A percentile compares a stretch with the other conserved stretches of the same genome.
These are phyloP conservation scores for Penicillium brasilianum DNA, from an alignment of 2,329 filamentous ascomycete species.

Conservation along the genomic window DNA sequence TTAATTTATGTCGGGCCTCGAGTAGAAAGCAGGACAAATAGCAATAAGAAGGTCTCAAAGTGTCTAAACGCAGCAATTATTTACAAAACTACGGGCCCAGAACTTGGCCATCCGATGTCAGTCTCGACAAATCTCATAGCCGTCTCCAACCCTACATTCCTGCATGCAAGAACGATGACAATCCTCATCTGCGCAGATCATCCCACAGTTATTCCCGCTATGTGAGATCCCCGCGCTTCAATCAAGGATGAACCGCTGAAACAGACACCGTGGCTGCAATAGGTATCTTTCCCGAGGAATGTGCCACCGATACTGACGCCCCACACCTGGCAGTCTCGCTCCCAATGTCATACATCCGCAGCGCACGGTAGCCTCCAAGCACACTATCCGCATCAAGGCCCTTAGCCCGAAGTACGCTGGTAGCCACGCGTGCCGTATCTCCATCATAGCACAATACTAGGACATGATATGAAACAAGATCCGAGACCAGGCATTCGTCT, in stretches of 20 bases:
- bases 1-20: not conserved
- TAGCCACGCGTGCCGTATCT: slow-evolving; percentile 60
- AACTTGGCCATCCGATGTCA: slow-evolving; percentile 11
- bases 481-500: slow-evolving; percentile 23
- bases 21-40: not conserved
- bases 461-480: slow-evolving; percentile 42
- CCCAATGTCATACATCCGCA: slow-evolving; percentile 36
- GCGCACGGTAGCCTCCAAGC: slow-evolving; percentile 47
- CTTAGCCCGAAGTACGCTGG: slow-evolving; percentile 59
- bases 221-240: not conserved
- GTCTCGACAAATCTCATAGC: slow-evolving; percentile 24
- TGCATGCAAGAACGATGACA: not conserved
- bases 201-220: not conserved
- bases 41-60: not conserved
- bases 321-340: slow-evolving; percentile 13
- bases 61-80: not conserved
- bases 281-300: slow-evolving; percentile 11
- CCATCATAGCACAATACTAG: slow-evolving; percentile 61
- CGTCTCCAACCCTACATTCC: slow-evolving; percentile 19
- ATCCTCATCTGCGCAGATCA: not conserved
- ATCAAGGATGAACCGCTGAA: slow-evolving; percentile 26
- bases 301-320: slow-evolving; percentile 1
- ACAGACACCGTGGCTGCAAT: slow-evolving; percentile 25
- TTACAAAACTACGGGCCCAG: not conserved
- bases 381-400: slow-evolving; percentile 56